Conservation (phyloP, 305 asterid species). For the Petunia hybrid region DNA sequence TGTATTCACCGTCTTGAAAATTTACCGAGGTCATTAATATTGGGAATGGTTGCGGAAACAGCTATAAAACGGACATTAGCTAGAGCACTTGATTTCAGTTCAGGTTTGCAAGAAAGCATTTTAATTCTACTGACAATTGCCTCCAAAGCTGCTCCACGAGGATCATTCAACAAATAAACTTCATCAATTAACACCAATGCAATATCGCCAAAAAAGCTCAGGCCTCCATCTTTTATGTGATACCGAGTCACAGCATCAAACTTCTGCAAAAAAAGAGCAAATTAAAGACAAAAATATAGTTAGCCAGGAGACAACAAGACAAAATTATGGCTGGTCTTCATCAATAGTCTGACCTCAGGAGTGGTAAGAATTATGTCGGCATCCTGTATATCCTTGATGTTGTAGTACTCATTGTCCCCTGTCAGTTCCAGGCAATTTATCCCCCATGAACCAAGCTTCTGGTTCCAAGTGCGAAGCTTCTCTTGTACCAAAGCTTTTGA, state of each 20-base stretch:
- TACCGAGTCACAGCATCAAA: conserved; percentile 95
- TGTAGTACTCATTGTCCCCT: conserved; percentile 88
- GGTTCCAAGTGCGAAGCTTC: conserved; percentile 88
- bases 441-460: conserved; percentile 83
- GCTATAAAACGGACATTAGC: conserved; percentile 88
- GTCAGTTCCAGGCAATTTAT: conserved; percentile 90
- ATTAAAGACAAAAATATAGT: background rate
- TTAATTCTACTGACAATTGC: conserved; percentile 95
- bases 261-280: conserved; percentile 60
- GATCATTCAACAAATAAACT: conserved; percentile 95
- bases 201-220: conserved; percentile 94
- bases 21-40: conserved; percentile 85
- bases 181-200: conserved; percentile 95
- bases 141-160: conserved; percentile 97
- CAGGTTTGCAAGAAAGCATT: conserved; percentile 80
- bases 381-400: conserved; percentile 70
- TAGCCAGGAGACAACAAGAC: background rate
- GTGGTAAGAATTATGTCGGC: conserved; percentile 97
- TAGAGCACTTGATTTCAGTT: conserved; percentile 83
- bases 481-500: conserved; percentile 98
- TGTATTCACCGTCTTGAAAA: conserved; percentile 34
- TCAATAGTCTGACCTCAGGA: conserved; percentile 72
- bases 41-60: conserved; percentile 97
- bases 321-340: background rate
- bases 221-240: conserved; percentile 87